phyloP scores from a whole-genome alignment of 345 rosid genomes.

The Mangifera indica region DNA sequence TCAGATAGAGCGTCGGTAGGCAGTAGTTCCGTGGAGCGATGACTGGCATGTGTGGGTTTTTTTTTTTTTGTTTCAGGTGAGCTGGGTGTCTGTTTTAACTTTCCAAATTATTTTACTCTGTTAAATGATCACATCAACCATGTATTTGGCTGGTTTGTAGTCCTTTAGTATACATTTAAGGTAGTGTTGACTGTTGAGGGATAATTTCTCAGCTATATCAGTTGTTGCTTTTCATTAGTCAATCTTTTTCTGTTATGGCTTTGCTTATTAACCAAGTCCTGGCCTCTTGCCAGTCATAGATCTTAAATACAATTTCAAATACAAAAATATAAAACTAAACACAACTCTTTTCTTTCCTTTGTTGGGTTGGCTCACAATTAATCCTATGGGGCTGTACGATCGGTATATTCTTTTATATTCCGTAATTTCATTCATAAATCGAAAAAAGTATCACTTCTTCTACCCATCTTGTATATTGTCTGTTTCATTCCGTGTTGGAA shows the following conservation, averaged over 20 bases:
- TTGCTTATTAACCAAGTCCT: neutral
- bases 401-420: no score
- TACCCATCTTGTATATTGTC: no score
- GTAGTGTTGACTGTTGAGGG: neutral
- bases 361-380: no score
- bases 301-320: no score
- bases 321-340: no score
- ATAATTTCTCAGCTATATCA: neutral
- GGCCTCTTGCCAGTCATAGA: no score
- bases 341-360: no score
- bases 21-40: slow-evolving; percentile 10
- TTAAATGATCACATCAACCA: neutral
- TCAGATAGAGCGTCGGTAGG: slow-evolving; percentile 54
- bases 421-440: no score
- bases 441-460: no score
- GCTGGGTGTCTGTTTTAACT: neutral
- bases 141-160: neutral
- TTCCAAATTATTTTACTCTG: neutral
- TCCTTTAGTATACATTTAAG: neutral
- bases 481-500: no score
- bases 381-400: no score
- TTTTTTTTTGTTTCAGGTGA: slow-evolving; percentile 1
- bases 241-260: neutral
- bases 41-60: neutral
- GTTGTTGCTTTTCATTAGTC: neutral